phyloP scores from a whole-genome alignment of 805 yeast genomes.

The Wickerhamomyces subpelliculosus region DNA sequence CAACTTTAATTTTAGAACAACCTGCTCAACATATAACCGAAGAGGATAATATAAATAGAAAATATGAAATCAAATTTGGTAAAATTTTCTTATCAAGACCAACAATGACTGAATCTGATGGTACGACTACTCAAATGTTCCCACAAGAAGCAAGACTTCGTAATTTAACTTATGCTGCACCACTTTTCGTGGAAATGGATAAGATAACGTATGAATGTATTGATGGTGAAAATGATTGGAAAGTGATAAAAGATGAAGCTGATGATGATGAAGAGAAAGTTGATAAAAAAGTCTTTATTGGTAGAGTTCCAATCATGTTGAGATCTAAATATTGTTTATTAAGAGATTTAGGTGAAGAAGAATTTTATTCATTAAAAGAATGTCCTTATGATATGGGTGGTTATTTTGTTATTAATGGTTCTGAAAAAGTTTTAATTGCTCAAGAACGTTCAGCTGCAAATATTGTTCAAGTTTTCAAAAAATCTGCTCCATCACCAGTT shows the following conservation, averaged over 20 bases:
- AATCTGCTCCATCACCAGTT: constrained; percentile 94
- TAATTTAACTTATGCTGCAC: constrained; percentile 93
- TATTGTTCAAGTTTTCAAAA: constrained; percentile 96
- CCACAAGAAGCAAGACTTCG: constrained; percentile 98
- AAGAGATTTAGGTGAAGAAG: constrained; percentile 84
- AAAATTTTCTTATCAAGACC: constrained; percentile 95
- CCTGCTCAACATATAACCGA: constrained; percentile 97
- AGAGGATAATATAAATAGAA: constrained; percentile 79
- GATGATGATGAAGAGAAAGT: constrained; percentile 58
- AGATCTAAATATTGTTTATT: constrained; percentile 94
- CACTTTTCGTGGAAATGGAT: constrained; percentile 91
- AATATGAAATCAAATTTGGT: constrained; percentile 96
- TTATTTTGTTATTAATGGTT: constrained; percentile 95
- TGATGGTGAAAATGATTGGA: constrained; percentile 68
- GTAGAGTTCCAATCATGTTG: constrained; percentile 97
- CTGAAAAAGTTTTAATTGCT: constrained; percentile 96
- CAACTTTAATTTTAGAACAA: constrained; percentile 89
- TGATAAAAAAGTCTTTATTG: constrained; percentile 83
- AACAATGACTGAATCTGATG: constrained; percentile 98
- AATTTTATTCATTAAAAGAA: constrained; percentile 90
- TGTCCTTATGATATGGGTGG: constrained; percentile 99
- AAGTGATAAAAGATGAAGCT: constrained; percentile 38
- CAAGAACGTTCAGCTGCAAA: constrained; percentile 99
- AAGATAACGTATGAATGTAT: constrained; percentile 81
- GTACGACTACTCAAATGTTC: constrained; percentile 97